Base-by-base conservation (phyloP, 2,329 filamentous ascomycete genomes). In the Sporothrix brunneoviolacea region DNA sequence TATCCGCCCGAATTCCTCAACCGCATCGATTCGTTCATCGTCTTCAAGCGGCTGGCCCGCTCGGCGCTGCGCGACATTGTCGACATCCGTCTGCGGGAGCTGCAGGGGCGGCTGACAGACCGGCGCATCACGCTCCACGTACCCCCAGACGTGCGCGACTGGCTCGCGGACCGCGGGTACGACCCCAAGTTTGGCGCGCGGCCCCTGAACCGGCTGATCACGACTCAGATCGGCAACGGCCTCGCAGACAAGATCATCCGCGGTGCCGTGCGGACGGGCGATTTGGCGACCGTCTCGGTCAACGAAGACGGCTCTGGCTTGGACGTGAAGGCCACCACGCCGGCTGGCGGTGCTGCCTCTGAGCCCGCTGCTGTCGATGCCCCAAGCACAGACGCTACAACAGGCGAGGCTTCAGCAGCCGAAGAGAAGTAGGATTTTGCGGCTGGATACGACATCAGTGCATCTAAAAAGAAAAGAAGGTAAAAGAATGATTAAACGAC, bases 1-100 rank as follows among this genome's bases (percentile, higher is more conserved):
- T 84, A 96, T 64, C 83, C 91, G 5, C 93, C 93, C 3, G 93
- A 97, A 65, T 98, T 97, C 74, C 78, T 97, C 57, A 97, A 98
- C 70, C 82, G 93, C 18, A 89, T 97, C 55, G 91, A 97, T 67
- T 91, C 94, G 54, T 96, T 97, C 71, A 96, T 97, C 65, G 73
- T 97, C 62, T 97, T 97, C 76, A 91, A 91, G 69, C 81, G 91
- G 8, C 78, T 97, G 2, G 88, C 88, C 1, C 77, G 77, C 27
- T 73, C 76, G 16, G 91, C 91, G 15, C 77, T 97, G 51, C 79
- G 89, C 27, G 91, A 95, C 62, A 97, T 97, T 57, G 90, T 96
- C 43, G 89, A 97, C 62, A 96, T 97, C 56, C 82, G 93, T 28
- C 75, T 97, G 42, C 79, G 76, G 54, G 93, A 97, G 69, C 74